Percentiles rank a stretch among this genome's conserved stretches.
Evolutionary conservation across 2,329 filamentous ascomycete species (phyloP).

Genomic region (Zymoseptoria pseudotritici): DNA sequence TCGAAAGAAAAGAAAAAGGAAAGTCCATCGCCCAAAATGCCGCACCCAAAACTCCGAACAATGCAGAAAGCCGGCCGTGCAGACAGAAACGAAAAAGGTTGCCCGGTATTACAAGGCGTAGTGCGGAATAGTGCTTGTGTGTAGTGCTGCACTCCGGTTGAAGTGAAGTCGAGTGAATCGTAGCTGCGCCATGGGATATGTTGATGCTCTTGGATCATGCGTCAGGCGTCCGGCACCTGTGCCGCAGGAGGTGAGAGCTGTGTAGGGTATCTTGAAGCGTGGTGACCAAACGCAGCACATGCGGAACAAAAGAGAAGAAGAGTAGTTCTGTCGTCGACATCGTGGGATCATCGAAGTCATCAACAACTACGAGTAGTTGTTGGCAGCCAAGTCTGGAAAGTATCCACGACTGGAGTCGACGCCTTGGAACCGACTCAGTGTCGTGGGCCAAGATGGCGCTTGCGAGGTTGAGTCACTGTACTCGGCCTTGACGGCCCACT

Average conservation of each 20-base stretch:
- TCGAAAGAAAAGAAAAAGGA: not conserved
- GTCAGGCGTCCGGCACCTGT: slow-evolving; percentile 13
- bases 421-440: slow-evolving; percentile 40
- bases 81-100: not conserved
- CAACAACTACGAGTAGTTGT: slow-evolving; percentile 10
- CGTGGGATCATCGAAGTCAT: not conserved
- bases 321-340: too few species aligned
- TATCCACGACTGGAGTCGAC: slow-evolving; percentile 42
- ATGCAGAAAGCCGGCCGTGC: not conserved
- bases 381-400: slow-evolving; percentile 37
- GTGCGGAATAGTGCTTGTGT: not conserved
- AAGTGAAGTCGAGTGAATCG: too few species aligned
- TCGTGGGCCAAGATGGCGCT: slow-evolving; percentile 30
- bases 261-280: slow-evolving; percentile 6
- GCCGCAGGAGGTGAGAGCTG: slow-evolving; percentile 4
- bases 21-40: not conserved
- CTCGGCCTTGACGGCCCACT: slow-evolving; percentile 37
- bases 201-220: not conserved
- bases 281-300: slow-evolving; percentile 21
- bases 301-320: slow-evolving; percentile 19
- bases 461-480: slow-evolving; percentile 30
- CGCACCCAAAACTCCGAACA: not conserved
- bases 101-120: not conserved
- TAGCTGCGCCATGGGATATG: too few species aligned
- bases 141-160: too few species aligned